These are phyloP conservation scores for Eucalyptus erythrocorys DNA, from an alignment of 345 rosid genomes.

Conservation along the genomic window DNA sequence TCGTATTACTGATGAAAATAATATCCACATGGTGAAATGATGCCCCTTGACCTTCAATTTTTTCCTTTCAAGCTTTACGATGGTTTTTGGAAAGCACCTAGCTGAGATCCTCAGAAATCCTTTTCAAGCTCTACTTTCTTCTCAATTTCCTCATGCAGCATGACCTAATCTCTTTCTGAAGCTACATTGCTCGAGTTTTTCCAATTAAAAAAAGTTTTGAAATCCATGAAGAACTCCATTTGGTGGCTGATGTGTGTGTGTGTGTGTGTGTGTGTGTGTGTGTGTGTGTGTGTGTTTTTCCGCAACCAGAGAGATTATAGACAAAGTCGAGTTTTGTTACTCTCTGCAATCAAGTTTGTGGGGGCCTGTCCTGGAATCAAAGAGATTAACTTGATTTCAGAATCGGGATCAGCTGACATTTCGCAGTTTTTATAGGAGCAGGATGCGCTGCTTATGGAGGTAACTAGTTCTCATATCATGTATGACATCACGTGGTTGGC, in stretches of 20 bases:
- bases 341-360: neutral
- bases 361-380: neutral
- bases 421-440: neutral
- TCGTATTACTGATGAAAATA: neutral
- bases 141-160: neutral
- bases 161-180: neutral
- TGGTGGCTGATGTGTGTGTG: neutral
- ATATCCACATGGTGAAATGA: neutral
- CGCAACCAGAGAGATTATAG: neutral
- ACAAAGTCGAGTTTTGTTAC: neutral
- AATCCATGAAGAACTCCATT: neutral
- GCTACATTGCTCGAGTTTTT: neutral
- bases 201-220: neutral
- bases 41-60: neutral
- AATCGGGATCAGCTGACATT: neutral
- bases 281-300: no score
- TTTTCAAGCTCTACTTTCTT: neutral
- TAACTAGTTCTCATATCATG: neutral
- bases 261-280: no score
- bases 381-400: neutral
- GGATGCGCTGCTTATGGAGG: neutral
- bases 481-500: neutral
- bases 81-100: neutral
- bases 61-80: neutral
- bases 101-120: neutral